phyloP scores from a whole-genome alignment of 129 eudicot species.

The Tagetes patula region DNA sequence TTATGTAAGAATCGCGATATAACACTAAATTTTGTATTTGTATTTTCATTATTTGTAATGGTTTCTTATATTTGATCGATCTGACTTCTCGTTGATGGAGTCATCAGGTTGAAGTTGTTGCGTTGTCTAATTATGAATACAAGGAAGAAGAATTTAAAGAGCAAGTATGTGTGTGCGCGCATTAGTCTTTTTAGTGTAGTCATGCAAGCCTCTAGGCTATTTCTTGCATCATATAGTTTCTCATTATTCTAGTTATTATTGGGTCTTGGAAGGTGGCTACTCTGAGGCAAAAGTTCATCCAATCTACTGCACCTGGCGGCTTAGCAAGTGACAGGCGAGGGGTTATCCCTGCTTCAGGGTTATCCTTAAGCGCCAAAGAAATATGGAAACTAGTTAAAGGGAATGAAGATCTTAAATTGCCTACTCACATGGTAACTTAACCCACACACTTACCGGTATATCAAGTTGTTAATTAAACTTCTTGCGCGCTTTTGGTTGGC shows the following conservation, averaged over 20 bases:
- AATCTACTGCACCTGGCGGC: slow-evolving; percentile 96
- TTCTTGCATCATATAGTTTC: neutral
- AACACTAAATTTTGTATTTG: neutral
- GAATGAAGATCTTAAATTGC: slow-evolving; percentile 95
- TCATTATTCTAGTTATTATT: neutral
- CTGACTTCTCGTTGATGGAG: slow-evolving; percentile 23
- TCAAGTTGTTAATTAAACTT: neutral
- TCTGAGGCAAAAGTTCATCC: slow-evolving; percentile 79
- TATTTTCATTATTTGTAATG: neutral
- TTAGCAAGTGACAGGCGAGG: slow-evolving; percentile 99
- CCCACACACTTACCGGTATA: neutral
- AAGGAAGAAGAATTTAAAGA: slow-evolving; percentile 96
- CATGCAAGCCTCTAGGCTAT: no score
- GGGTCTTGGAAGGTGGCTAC: slow-evolving; percentile 61
- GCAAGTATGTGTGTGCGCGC: slow-evolving; percentile 52
- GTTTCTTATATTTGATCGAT: neutral
- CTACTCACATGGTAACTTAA: slow-evolving; percentile 82
- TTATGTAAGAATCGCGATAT: slow-evolving; percentile 58
- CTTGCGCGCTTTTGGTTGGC: slow-evolving; percentile 10
- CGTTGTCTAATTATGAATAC: slow-evolving; percentile 92
- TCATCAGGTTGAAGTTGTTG: slow-evolving; percentile 90
- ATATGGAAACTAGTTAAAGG: slow-evolving; percentile 93
- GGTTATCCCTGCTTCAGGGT: slow-evolving; percentile 97
- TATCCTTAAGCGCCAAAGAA: slow-evolving; percentile 91
- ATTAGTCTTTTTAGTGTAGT: neutral